Evolutionary conservation across 257 asterid species (phyloP), one percentile per base, ranked within the genome.

Genomic region (Apocynum venetum): DNA sequence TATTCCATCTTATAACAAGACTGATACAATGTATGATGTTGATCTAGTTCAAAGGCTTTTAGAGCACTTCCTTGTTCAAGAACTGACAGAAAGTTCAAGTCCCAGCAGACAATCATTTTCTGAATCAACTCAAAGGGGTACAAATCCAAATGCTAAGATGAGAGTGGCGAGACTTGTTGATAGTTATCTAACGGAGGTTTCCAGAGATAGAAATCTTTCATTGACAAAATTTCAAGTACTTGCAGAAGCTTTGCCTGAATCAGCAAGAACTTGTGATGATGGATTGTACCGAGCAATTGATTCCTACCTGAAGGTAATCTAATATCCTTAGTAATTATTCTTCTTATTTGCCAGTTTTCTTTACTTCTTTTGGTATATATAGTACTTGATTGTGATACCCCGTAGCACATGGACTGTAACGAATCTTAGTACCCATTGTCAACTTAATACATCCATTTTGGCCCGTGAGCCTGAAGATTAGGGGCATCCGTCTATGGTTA

Each of bases 101-200:
- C 98, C 98, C 3, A 77, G 87, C 41, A 80, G 92, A 79, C 85
- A 79, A 72, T 85, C 94, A 7, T 88, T 88, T 25, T 84, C 92
- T 19, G 90, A 84, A 6, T 86, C 61, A 59, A 36, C 77, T 31
- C 88, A 71, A 38, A 81, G 98, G 74, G 88, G 87, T 46, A 55
- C 63, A 3, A 88, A 89, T 77, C 68, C 87, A 1, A 92, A 85
- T 64, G 96, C 97, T 3, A 90, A 94, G 80, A 91, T 91, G 89
- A 92, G 92, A 82, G 98, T 94, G 48, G 97, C 97, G 6, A 87
- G 92, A 92, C 97, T 94, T n/a, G 92, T 94, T 1, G 98, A 92
- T 48, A 89, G 97, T 41, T 94, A 92, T 74, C 91, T 94, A 3
- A 94, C 98, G 5, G 98, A 94, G 87, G 98, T 91, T 2, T 90